Evolutionary conservation across 1,284 basidiomycete genomes (phyloP), one percentile per base, ranked within the genome.

Genomic region (Leucoagaricus sp.): DNA sequence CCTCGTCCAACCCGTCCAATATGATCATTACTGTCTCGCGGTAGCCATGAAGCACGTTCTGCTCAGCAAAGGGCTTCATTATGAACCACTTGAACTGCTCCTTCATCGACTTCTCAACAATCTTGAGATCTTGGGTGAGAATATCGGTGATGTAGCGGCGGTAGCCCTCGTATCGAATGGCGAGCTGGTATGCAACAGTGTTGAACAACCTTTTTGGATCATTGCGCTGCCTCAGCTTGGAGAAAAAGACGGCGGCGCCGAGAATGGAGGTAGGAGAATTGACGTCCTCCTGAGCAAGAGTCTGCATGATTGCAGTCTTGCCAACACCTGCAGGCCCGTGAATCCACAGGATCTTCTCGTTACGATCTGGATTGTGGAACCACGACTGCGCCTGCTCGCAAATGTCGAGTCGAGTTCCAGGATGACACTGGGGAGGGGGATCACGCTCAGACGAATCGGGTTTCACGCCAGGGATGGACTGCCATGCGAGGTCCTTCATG

Each of bases 51-150:
- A 29, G 45, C 10, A 55, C 6, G 9, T 41, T 29, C 21, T 6
- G 17, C 9, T 40, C 26, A 19, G 26, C 17, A 9, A 55, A 55
- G 1, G 53, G 53, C 26, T 48, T 40, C 12, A 33, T 15, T 25
- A 55, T 55, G 26, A 55, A 41, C 25, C 42, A 33, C n/a, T 31
- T 29, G 36, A 55, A 48, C 33, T 55, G 53, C 21, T 47, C 46
- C 5, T 12, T 29, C 12, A 48, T 25, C 9, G 45, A 47, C 17
- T 42, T 47, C 17, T 48, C 19, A 8, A 48, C 19, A 10, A 48
- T 12, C 31, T 31, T 48, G 2, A 45, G 53, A 31, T 55, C 26
- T 13, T 7, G 23, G 26, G 17, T 19, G 17, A 48, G 15, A 17
- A 21, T 25, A 8, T 19, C 28, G 17, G n/a, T 33, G 17, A 33